phyloP scores from a whole-genome alignment of 805 yeast genomes.

The Schizosaccharomyces osmophilus region DNA sequence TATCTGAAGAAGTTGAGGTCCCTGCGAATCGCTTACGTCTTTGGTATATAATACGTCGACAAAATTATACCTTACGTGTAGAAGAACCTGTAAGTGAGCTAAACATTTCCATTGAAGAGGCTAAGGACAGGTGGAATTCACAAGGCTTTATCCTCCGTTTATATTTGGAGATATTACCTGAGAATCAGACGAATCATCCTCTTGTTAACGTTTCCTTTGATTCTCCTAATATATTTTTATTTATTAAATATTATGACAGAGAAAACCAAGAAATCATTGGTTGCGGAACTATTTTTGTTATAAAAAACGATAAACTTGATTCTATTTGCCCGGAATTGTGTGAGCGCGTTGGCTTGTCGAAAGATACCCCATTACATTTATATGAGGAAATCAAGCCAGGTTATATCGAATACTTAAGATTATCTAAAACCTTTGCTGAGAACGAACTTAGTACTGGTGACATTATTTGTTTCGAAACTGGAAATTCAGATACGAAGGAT shows the following conservation, averaged over 20 bases:
- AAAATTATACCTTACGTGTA: not conserved
- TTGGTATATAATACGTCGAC: not conserved
- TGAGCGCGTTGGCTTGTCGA: slow-evolving; percentile 12
- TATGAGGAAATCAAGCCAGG: slow-evolving; percentile 16
- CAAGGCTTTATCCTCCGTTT: not conserved
- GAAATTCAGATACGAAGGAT: slow-evolving; percentile 7
- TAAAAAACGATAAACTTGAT: slow-evolving; percentile 22
- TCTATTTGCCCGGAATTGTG: slow-evolving; percentile 12
- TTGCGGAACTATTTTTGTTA: slow-evolving; percentile 31
- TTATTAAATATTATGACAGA: slow-evolving; percentile 43
- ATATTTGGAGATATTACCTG: not conserved
- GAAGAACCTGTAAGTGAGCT: not conserved
- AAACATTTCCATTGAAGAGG: not conserved
- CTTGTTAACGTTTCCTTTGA: not conserved
- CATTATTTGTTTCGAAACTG: slow-evolving; percentile 15
- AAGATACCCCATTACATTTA: slow-evolving; percentile 10
- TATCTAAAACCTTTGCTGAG: slow-evolving; percentile 11
- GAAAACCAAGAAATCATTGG: slow-evolving; percentile 31
- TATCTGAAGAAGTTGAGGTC: not conserved
- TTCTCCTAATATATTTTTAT: slow-evolving; percentile 8
- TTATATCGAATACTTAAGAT: slow-evolving; percentile 13
- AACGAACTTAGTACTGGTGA: slow-evolving; percentile 16
- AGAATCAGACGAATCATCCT: not conserved
- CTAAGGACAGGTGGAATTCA: not conserved
- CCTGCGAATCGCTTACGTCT: not conserved